Base-by-base conservation (phyloP, 2,329 filamentous ascomycete species). In the Colletotrichum incanum region DNA sequence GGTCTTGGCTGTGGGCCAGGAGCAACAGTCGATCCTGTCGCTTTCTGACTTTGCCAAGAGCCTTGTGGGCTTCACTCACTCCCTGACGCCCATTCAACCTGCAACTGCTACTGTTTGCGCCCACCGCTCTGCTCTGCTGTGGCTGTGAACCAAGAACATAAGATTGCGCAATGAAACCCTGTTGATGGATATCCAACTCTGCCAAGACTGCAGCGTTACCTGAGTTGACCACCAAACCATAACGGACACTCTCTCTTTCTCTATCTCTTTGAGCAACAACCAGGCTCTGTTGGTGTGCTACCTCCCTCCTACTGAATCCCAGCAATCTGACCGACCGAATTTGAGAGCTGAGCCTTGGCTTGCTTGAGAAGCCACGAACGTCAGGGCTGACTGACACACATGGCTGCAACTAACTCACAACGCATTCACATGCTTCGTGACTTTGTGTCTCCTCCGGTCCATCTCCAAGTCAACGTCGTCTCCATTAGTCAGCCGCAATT, bases 41-140 rank as follows among this genome's bases (percentile, higher is more conserved):
- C 63, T 67, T 61, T 67, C 47, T 67, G 34, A 67, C 64, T 62
- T 41, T 58, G 68, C 64, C 68, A 71, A 71, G 68, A 43, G 28
- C 41, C 56, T 67, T 23, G 34, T 58, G 56, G 66, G 63, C 68
- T 67, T 71, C 56, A 61, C 62, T 71, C 49, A 62, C 67, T 66
- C 37, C 37, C 39, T 54, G 52, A 23, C 52, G 20, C 52, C 31
- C 20, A 16, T 50, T 56, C 50, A 47, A 56, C 43, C 50, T 68
- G 59, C n/a, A 49, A 49, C 50, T n/a, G 18, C 43, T 64, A 18
- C 12, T 12, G n/a, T 20, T 31, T 41, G 43, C 26, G 41, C 14
- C 18, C 43, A 43, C 37, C 28, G 14, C 16, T 16, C n/a, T 39
- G 23, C n/a, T 52, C 45, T 54, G 34, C 45, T 26, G 34, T 43